These are phyloP conservation scores for Colletotrichum destructivum DNA, from an alignment of 2,329 filamentous ascomycete genomes.

Conservation along the genomic window DNA sequence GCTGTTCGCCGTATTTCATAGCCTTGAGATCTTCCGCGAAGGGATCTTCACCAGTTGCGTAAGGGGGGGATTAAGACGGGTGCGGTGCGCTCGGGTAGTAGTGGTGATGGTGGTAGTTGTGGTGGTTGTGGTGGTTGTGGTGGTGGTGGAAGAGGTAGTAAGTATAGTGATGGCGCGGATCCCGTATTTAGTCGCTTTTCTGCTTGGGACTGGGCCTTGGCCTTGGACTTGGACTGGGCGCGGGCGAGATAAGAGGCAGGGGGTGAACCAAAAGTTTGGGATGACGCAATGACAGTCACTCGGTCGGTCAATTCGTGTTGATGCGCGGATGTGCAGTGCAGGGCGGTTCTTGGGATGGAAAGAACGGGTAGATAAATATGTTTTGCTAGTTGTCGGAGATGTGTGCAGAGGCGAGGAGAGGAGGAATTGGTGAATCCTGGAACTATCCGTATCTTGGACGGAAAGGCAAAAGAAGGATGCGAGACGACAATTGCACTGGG, in stretches of 20 bases:
- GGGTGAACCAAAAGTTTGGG: conserved; percentile 5
- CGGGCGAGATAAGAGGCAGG: conserved; percentile 32
- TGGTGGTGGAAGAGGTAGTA: too few species aligned
- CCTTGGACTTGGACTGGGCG: not conserved
- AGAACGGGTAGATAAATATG: not conserved
- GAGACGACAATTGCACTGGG: not conserved
- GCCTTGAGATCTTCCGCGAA: conserved; percentile 22
- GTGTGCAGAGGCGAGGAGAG: not conserved
- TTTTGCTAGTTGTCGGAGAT: not conserved
- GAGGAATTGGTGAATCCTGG: too few species aligned
- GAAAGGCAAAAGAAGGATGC: not conserved
- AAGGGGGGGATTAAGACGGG: not conserved
- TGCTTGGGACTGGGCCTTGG: conserved; percentile 6
- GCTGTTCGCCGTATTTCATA: conserved; percentile 85
- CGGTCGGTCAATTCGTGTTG: conserved; percentile 22
- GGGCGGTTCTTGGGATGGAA: not conserved
- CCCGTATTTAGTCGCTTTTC: conserved; percentile 36
- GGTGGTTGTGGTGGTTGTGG: too few species aligned
- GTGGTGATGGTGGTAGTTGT: not conserved
- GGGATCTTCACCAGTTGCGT: conserved; percentile 35
- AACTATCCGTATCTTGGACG: not conserved
- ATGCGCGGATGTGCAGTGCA: not conserved
- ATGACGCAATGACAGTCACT: conserved; percentile 41
- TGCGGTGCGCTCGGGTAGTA: conserved; percentile 6
- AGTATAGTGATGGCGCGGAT: conserved; percentile 29